Evolutionary conservation across 805 yeast species (phyloP).

Genomic region (Candida vaughaniae): DNA sequence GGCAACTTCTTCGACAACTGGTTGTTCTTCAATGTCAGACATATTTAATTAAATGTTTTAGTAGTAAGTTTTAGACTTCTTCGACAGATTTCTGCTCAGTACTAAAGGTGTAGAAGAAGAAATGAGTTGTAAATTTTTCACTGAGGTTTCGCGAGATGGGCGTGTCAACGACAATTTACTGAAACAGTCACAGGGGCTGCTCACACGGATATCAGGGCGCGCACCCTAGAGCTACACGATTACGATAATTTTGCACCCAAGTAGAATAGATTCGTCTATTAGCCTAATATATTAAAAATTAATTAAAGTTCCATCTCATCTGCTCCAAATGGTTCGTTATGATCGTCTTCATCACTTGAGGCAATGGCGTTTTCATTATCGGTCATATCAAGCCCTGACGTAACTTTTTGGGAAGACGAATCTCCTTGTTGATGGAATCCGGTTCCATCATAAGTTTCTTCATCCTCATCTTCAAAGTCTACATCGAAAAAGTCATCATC

Average conservation of each 20-base stretch:
- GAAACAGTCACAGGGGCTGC: too few relatives aligned
- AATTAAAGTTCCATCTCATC: conserved; percentile 38
- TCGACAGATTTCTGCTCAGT: conserved; percentile 72
- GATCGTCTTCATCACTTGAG: conserved; percentile 40
- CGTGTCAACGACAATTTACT: neutral
- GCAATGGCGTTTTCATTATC: conserved; percentile 31
- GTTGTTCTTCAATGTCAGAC: conserved; percentile 95
- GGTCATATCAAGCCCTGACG: conserved; percentile 2
- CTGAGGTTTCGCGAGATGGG: neutral
- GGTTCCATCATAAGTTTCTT: conserved; percentile 25
- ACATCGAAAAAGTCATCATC: conserved; percentile 96
- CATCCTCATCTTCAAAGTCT: conserved; percentile 94
- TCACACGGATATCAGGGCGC: too few relatives aligned
- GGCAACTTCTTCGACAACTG: conserved; percentile 77
- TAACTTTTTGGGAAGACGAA: neutral
- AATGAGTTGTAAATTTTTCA: conserved; percentile 13
- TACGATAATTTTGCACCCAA: too few relatives aligned
- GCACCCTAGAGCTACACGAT: too few relatives aligned
- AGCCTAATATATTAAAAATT: neutral
- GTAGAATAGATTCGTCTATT: too few relatives aligned
- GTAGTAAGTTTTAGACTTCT: conserved; percentile 53
- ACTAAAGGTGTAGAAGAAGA: conserved; percentile 16
- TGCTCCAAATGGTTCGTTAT: conserved; percentile 45
- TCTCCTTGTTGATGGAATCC: conserved; percentile 16
- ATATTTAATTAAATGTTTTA: conserved; percentile 37